These are phyloP conservation scores for Porogramme epimiltina DNA, from an alignment of 1,284 basidiomycete species.

Conservation along the genomic window DNA sequence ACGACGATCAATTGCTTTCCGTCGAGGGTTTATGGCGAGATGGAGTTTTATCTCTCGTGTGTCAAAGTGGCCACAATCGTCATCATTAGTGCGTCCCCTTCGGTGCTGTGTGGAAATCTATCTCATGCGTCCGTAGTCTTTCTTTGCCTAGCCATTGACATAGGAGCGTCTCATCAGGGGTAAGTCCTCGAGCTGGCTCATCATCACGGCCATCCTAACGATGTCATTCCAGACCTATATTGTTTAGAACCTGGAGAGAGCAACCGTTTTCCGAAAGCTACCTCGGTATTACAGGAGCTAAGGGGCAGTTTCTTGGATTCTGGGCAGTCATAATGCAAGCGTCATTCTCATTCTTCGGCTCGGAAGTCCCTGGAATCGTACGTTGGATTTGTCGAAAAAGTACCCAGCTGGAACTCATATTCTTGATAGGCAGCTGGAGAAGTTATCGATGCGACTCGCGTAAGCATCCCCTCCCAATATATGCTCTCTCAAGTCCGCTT, in stretches of 20 bases:
- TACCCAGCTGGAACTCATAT: too few relatives aligned
- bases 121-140: slow-evolving; percentile 21
- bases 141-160: slow-evolving; percentile 34
- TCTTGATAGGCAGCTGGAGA: slow-evolving; percentile 35
- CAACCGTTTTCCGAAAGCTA: slow-evolving; percentile 27
- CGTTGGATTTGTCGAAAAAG: slow-evolving; percentile 10
- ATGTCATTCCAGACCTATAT: slow-evolving; percentile 15
- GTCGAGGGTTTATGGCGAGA: slow-evolving; percentile 34
- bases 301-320: slow-evolving; percentile 49
- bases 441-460: slow-evolving; percentile 33
- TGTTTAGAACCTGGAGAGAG: slow-evolving; percentile 24
- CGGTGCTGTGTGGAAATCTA: too few relatives aligned
- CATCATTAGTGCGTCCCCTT: slow-evolving; percentile 29
- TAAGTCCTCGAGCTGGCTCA: slow-evolving; percentile 4
- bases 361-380: slow-evolving; percentile 34
- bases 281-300: slow-evolving; percentile 30
- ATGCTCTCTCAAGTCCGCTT: not conserved
- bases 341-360: slow-evolving; percentile 35
- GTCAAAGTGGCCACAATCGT: slow-evolving; percentile 41
- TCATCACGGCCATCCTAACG: not conserved
- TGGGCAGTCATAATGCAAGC: slow-evolving; percentile 46
- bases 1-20: slow-evolving; percentile 39
- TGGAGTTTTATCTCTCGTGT: slow-evolving; percentile 40
- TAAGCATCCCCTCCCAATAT: slow-evolving; percentile 5
- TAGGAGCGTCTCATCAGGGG: slow-evolving; percentile 26